A percentile compares a stretch with the other conserved stretches of the same genome.
Evolutionary conservation across 2,329 filamentous ascomycete species (phyloP).

Genomic region (Arachnomyces sp.): DNA sequence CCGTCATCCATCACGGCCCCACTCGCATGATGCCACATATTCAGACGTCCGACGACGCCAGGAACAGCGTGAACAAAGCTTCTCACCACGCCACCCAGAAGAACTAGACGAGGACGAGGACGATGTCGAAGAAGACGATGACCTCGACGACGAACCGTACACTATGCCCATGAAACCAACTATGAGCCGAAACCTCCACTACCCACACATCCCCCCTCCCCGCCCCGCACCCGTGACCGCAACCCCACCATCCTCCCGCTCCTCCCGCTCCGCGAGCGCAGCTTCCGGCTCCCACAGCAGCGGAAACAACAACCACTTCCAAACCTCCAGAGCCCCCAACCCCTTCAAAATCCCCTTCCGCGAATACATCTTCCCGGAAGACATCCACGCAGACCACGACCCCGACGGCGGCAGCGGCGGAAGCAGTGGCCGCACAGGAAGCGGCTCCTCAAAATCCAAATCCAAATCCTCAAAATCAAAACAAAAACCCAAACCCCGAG

Average conservation of each 20-base stretch:
- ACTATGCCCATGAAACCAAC: slow-evolving; percentile 1
- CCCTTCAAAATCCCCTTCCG: slow-evolving; percentile 16
- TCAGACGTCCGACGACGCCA: slow-evolving; percentile 19
- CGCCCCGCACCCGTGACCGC: background rate
- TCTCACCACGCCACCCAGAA: slow-evolving; percentile 10
- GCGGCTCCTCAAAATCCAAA: slow-evolving; percentile 2
- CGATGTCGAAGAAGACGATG: background rate
- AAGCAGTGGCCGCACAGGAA: slow-evolving; percentile 4
- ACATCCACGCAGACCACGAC: background rate
- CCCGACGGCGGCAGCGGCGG: background rate
- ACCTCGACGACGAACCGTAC: background rate
- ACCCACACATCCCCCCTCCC: slow-evolving; percentile 1
- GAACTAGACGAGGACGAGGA: background rate
- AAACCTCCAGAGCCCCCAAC: slow-evolving; percentile 12
- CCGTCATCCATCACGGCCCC: slow-evolving; percentile 20
- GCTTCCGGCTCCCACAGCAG: slow-evolving; percentile 4
- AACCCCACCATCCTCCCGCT: background rate
- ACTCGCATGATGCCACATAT: slow-evolving; percentile 30
- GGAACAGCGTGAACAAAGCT: slow-evolving; percentile 14
- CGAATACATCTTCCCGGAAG: slow-evolving; percentile 16
- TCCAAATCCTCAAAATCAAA: background rate
- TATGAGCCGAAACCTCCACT: slow-evolving; percentile 1
- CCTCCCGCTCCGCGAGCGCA: background rate
- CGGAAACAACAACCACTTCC: slow-evolving; percentile 1
- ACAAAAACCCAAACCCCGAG: slow-evolving; percentile 2